Evolutionary conservation across 768 basidiomycete genomes (phyloP).

Genomic region (Boletus tylopilopsis): DNA sequence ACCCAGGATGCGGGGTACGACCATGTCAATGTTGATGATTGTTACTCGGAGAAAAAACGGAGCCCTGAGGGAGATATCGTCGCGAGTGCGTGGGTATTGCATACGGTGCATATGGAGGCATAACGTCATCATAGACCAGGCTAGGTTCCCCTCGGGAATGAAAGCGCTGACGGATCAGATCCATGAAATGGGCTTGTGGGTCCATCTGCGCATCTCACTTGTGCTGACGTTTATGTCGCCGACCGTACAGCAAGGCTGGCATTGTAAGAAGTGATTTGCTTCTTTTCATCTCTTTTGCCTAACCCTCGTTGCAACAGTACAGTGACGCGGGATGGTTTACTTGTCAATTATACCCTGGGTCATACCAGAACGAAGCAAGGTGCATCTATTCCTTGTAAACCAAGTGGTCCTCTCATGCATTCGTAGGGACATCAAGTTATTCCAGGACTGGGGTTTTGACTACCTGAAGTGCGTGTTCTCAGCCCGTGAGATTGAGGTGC

Average conservation of each 20-base stretch:
- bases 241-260: slow-evolving; percentile 47
- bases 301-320: slow-evolving; percentile 38
- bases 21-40: slow-evolving; percentile 61
- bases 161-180: slow-evolving; percentile 51
- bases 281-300: slow-evolving; percentile 2
- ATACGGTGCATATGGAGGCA: not conserved
- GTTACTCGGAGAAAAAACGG: slow-evolving; percentile 57
- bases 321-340: slow-evolving; percentile 70
- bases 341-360: slow-evolving; percentile 61
- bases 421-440: slow-evolving; percentile 51
- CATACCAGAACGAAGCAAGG: slow-evolving; percentile 60
- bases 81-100: slow-evolving; percentile 38
- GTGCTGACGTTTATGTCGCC: not conserved
- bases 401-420: not conserved
- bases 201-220: slow-evolving; percentile 1
- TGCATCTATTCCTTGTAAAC: slow-evolving; percentile 12
- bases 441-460: slow-evolving; percentile 66
- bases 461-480: slow-evolving; percentile 48
- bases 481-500: not conserved
- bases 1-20: slow-evolving; percentile 54
- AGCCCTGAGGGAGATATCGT: slow-evolving; percentile 51
- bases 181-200: slow-evolving; percentile 55
- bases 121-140: slow-evolving; percentile 35
- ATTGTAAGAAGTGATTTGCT: slow-evolving; percentile 42
- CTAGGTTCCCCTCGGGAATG: slow-evolving; percentile 58